Base-by-base conservation (phyloP, 305 asterid species). In the Coffea humblotiana region DNA sequence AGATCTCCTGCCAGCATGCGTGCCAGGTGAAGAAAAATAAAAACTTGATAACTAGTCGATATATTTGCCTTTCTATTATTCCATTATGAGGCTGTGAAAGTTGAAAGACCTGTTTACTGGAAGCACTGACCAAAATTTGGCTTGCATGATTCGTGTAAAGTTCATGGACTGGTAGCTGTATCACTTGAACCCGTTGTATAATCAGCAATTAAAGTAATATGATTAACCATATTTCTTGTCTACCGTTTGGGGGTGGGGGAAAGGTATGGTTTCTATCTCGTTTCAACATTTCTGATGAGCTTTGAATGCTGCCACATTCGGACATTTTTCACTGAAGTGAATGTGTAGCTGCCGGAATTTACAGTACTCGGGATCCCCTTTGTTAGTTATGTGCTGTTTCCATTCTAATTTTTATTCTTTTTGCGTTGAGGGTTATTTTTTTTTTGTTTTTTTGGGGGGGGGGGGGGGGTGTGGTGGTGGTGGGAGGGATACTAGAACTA, bases 1-100 rank as follows among this genome's bases (percentile, higher is more conserved):
- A 89, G 90, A 51, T 95, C 97, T 73, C 97, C 93, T n/a, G 78
- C 90, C 83, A 91, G 88, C 83, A 78, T 91, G 83, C 92, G 79
- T 37, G 97, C 93, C 82, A 88, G 97, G 97, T 93, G 93, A 92
- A 79, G 15, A 23, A 72, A 29, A 11, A 3, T 61, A 75, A 61
- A 29, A 80, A 60, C 70, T 60, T 18, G 48, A 64, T 52, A 19
- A 21, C 49, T 69, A 2, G 75, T 66, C 58, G 16, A 25, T 61
- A 45, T 56, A 45, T 74, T 80, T 21, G 19, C 64, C 29, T 81
- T 71, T 61, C 68, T 56, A 73, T 76, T 71, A 66, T 49, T 81
- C 74, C 80, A 43, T 40, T 70, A 35, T 51, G 70, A 49, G 67
- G 32, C 58, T 76, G 60, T 47, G 72, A 71, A 49, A 61, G 63